These are phyloP conservation scores for Trichoderma breve DNA, from an alignment of 2,329 filamentous ascomycete genomes.

Conservation along the genomic window DNA sequence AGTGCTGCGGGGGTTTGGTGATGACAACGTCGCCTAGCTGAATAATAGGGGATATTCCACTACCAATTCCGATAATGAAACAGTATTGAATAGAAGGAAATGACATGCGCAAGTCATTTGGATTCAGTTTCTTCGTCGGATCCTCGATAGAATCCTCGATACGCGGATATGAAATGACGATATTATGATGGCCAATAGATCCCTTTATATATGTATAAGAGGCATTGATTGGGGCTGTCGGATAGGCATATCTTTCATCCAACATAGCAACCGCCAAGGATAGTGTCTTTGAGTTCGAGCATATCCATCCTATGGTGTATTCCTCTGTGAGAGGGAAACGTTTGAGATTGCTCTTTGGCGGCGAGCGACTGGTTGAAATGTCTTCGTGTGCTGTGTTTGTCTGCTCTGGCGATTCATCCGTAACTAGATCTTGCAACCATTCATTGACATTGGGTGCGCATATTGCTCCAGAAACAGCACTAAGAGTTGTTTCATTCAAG, in stretches of 20 bases:
- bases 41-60: background rate
- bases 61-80: background rate
- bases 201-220: background rate
- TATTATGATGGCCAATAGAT: background rate
- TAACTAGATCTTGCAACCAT: background rate
- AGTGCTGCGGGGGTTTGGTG: background rate
- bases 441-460: background rate
- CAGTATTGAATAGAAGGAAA: background rate
- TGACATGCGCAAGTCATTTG: background rate
- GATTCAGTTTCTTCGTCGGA: fast-evolving
- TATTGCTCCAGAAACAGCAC: background rate
- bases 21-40: background rate
- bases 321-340: background rate
- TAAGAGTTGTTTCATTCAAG: background rate
- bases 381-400: background rate
- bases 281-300: background rate
- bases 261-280: background rate
- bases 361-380: background rate
- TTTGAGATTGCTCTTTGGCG: background rate
- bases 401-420: background rate
- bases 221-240: background rate
- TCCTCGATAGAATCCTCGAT: fast-evolving
- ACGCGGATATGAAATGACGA: background rate
- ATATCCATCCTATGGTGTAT: background rate
- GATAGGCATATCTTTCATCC: background rate